Base-by-base conservation (phyloP, 2,329 filamentous ascomycete species). In the Colletotrichum eremochloae region DNA sequence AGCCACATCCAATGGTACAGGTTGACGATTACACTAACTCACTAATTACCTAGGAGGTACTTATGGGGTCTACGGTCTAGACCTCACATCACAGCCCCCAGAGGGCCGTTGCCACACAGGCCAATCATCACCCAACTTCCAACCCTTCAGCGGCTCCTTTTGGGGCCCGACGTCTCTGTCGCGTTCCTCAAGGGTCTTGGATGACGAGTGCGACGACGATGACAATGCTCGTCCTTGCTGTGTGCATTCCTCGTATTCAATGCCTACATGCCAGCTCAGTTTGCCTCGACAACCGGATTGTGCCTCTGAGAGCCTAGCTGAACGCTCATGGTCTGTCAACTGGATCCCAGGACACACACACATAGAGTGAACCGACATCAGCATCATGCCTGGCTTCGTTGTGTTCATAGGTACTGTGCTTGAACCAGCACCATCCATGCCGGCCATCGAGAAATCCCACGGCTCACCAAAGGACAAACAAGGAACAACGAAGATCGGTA, bases 401-500 rank as follows among this genome's bases (percentile, higher is more conserved):
- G 29, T 31, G 29, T 42, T 40, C 48, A 15, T 7, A 46, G 20
- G 20, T 46, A 55, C 36, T 33, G 48, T 55, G 12, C 8, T 5
- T 29, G 18, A 42, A 38, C 29, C 29, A n/a, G 24, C 50, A 55
- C 20, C 29, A 64, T 56, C 62, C 36, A 55, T 44, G 42, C 62
- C 33, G 24, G 36, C 61, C 24, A 14, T n/a, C 14, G 7, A 38
- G n/a, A 40, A 40, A 6, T 24, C 24, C 0, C 20, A 31, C 6
- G 57, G 44, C 40, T 29, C 36, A 29, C 46, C 33, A 31, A 63
- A 8, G 63, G 12, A 36, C 3, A 36, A 55, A 42, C 60, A 44
- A 68, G 63, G 56, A 31, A 29, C 31, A 60, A 61, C 60, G 64
- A 71, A 71, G 67, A 63, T 71, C 58, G 63, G 67, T 67, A 71